Evolutionary conservation across 2,329 filamentous ascomycete species (phyloP).

Genomic region (Venturia carpophila): DNA sequence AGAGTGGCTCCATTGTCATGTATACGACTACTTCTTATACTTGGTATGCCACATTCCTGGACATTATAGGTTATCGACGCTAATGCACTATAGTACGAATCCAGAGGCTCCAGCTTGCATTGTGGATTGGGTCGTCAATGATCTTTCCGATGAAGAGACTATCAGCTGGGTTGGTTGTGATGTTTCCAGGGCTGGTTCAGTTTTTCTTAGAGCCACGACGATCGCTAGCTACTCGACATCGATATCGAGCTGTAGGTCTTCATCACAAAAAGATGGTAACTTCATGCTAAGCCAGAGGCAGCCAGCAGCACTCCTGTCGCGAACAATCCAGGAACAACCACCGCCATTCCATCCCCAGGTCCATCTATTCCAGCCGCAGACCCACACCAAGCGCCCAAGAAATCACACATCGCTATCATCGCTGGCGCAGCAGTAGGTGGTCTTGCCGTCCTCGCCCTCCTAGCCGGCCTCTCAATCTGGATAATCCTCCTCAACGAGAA

Average conservation of each 20-base stretch:
- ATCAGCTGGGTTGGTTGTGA: not conserved
- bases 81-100: not conserved
- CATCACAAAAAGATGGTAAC: not conserved
- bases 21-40: not conserved
- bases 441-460: not conserved
- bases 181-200: not conserved
- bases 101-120: not conserved
- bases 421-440: not conserved
- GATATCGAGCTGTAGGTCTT: not conserved
- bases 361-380: not conserved
- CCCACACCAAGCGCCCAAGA: not conserved
- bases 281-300: no score
- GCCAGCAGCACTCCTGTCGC: not conserved
- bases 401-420: not conserved
- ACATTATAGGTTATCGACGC: not conserved
- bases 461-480: not conserved
- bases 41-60: not conserved
- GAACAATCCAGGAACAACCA: not conserved
- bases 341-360: not conserved
- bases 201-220: not conserved
- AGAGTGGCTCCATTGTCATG: not conserved
- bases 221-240: not conserved
- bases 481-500: not conserved
- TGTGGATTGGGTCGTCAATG: not conserved
- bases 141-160: not conserved